Evolutionary conservation across 345 rosid genomes (phyloP).

Genomic region (Moringa oleifera): DNA sequence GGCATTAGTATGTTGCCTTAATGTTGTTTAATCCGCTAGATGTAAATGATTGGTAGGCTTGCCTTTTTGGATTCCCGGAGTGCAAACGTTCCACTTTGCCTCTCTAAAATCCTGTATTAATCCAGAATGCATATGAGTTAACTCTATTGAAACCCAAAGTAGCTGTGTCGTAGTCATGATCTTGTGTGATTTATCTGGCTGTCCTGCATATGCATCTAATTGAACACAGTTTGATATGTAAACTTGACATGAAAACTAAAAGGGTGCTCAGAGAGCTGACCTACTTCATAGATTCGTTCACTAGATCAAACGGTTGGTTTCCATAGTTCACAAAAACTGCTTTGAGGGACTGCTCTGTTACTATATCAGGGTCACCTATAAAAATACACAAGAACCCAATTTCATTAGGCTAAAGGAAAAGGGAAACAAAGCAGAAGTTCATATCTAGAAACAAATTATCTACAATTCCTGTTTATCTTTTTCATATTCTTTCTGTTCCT

Average conservation of each 20-base stretch:
- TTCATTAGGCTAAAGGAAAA: conserved; percentile 1
- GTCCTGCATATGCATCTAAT: background rate
- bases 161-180: background rate
- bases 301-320: conserved; percentile 45
- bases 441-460: background rate
- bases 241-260: conserved; percentile 14
- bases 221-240: background rate
- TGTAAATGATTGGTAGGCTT: conserved; percentile 11
- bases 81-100: conserved; percentile 42
- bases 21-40: background rate
- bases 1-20: background rate
- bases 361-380: conserved; percentile 43
- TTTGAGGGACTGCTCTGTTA: conserved; percentile 33
- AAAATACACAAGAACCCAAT: conserved; percentile 15
- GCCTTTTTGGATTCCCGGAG: conserved; percentile 45
- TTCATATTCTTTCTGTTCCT: no score
- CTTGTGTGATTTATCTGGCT: background rate
- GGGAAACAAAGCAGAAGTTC: background rate
- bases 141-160: background rate
- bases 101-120: conserved; percentile 36
- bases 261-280: conserved; percentile 28
- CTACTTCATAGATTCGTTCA: conserved; percentile 59
- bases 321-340: conserved; percentile 51
- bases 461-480: background rate
- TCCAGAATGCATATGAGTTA: conserved; percentile 1